Percentiles rank a stretch among this genome's conserved stretches.
Conservation (phyloP, 2,329 filamentous ascomycete genomes). For the Ophiognomonia clavigignenti-juglandacearum region DNA sequence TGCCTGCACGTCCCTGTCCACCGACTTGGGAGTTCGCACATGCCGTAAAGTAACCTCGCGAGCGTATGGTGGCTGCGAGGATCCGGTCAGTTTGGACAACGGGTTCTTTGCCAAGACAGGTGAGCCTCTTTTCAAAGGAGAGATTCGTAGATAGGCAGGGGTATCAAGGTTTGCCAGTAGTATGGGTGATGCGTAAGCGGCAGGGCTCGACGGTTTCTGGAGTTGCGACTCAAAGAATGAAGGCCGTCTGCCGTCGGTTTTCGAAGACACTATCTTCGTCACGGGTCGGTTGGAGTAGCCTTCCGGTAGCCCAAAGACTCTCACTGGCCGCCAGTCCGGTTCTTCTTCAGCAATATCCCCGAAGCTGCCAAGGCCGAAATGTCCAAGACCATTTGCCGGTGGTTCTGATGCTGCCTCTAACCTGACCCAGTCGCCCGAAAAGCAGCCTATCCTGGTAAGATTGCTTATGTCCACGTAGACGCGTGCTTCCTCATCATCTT, state of each 20-base stretch:
- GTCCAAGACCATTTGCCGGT: slow-evolving; percentile 59
- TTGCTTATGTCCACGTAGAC: slow-evolving; percentile 87
- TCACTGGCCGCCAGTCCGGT: slow-evolving; percentile 72
- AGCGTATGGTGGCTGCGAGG: slow-evolving; percentile 53
- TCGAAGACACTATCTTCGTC: slow-evolving; percentile 54
- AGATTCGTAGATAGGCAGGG: slow-evolving; percentile 73
- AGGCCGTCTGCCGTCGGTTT: slow-evolving; percentile 43
- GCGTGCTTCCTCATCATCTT: slow-evolving; percentile 83
- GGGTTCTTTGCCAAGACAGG: slow-evolving; percentile 45
- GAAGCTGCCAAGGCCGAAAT: slow-evolving; percentile 64
- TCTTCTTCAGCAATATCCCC: slow-evolving; percentile 58
- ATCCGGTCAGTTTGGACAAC: slow-evolving; percentile 50
- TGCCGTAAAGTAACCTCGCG: slow-evolving; percentile 83
- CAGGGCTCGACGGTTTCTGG: slow-evolving; percentile 51
- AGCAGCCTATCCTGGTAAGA: slow-evolving; percentile 85
- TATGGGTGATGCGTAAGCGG: slow-evolving; percentile 76
- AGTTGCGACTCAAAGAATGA: slow-evolving; percentile 68
- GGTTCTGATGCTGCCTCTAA: slow-evolving; percentile 75
- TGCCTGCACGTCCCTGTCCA: slow-evolving; percentile 78
- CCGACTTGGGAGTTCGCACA: slow-evolving; percentile 82
- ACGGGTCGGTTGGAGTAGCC: slow-evolving; percentile 58
- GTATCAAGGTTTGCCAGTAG: slow-evolving; percentile 80
- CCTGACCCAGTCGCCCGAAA: slow-evolving; percentile 95
- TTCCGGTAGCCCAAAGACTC: slow-evolving; percentile 85
- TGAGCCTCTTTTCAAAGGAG: slow-evolving; percentile 54